These are phyloP conservation scores for Rubia tinctorum DNA, from an alignment of 305 asterid species.

Conservation along the genomic window DNA sequence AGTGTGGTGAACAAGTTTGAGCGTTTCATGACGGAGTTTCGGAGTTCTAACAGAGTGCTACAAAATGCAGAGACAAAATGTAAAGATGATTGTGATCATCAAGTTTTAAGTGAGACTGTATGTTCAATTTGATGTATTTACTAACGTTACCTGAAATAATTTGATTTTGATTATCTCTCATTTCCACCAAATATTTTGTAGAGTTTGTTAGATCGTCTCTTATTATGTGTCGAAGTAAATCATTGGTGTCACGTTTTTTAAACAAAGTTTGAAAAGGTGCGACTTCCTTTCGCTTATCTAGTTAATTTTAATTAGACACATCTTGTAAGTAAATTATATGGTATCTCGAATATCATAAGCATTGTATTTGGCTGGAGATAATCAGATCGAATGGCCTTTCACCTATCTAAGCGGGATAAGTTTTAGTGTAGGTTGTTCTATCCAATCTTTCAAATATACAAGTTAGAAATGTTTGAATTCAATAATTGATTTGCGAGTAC, in stretches of 20 bases:
- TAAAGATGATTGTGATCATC: neutral
- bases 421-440: neutral
- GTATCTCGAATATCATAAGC: no score
- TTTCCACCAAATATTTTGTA: neutral
- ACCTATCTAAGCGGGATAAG: neutral
- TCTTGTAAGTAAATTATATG: slow-evolving; percentile 30
- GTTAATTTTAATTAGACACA: no score
- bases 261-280: no score
- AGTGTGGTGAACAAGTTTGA: slow-evolving; percentile 44
- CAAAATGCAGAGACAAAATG: slow-evolving; percentile 32
- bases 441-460: neutral
- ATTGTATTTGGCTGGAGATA: neutral
- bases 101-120: slow-evolving; percentile 35
- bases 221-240: neutral
- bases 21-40: slow-evolving; percentile 53
- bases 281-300: no score
- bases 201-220: neutral
- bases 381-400: neutral
- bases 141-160: neutral
- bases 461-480: neutral
- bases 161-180: neutral
- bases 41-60: neutral
- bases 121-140: slow-evolving; percentile 15
- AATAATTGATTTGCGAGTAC: neutral
- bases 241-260: no score